Evolutionary conservation across 257 asterid species (phyloP), one percentile per base, ranked within the genome.

Genomic region (Buddleja alternifolia): DNA sequence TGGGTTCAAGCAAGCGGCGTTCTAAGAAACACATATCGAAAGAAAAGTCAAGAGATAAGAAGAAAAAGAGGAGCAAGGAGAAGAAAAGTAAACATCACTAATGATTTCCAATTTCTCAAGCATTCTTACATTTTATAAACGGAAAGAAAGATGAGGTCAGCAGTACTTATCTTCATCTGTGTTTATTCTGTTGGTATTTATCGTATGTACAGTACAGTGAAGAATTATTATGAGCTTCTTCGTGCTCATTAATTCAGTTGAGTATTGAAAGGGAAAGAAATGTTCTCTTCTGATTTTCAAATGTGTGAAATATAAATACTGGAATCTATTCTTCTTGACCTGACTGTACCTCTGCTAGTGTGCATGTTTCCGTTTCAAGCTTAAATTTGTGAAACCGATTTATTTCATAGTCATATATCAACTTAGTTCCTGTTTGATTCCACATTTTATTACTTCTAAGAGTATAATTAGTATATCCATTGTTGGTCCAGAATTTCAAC

Each of bases 11-110:
- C 73, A 84, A 86, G 77, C 67, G 75, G 52, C 82, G 70, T 29
- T 68, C 82, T 10, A 73, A 57, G 60, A 85, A 87, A 82, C 87
- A 82, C 77, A 86, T 73, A 78, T 85, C 89, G 11, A 87, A 83
- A 66, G 85, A 77, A n/a, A 81, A 76, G 76, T 80, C 80, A 1
- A 83, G 70, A 53, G 89, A 82, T 57, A 69, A 63, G 75, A 85
- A 69, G 68, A 83, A 63, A 71, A 83, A 65, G 83, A 81, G 70
- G 75, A 66, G 53, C 60, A 78, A 81, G 81, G 86, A 83, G 62
- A 86, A 79, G 70, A 80, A 72, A 47, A 60, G 73, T 37, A 80
- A 79, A 70, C 82, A 74, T 55, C 78, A 74, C 42, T 57, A 40
- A 52, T 85, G 78, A 79, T 11, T 10, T 19, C 40, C 25, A n/a